These are phyloP conservation scores for Nymphaea thermarum DNA, from an alignment of 164 flowering plant species.

Conservation along the genomic window DNA sequence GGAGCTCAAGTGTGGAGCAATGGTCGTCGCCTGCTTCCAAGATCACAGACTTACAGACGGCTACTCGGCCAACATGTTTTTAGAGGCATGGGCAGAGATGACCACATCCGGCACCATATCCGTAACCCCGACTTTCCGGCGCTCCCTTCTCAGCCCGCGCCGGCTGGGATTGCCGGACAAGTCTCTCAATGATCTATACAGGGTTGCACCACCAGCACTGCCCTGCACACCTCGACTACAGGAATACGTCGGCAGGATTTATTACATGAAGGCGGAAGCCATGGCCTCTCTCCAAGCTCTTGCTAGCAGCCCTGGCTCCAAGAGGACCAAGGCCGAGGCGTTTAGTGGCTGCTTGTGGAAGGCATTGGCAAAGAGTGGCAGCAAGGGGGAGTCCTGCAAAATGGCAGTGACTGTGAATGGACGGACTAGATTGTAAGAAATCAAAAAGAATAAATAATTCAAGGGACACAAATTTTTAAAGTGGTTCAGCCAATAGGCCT, in stretches of 20 bases:
- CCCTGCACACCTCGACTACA: constrained; percentile 2
- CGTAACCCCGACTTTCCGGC: constrained; percentile 1
- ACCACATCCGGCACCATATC: constrained; percentile 3
- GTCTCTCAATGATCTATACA: constrained; percentile 13
- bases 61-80: constrained; percentile 40
- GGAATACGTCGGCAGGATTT: constrained; percentile 17
- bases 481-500: no score
- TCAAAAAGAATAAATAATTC: no score
- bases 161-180: constrained; percentile 1
- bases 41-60: constrained; percentile 47
- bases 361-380: constrained; percentile 2
- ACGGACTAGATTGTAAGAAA: no score
- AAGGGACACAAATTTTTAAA: no score
- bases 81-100: constrained; percentile 31
- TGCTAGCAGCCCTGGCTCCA: constrained; percentile 2
- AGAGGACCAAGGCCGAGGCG: constrained; percentile 18
- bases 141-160: constrained; percentile 11
- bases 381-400: constrained; percentile 4
- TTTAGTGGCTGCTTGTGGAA: constrained; percentile 20
- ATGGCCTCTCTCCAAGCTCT: constrained; percentile 10
- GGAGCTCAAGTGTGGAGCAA: constrained; percentile 29
- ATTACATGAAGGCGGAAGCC: constrained; percentile 11
- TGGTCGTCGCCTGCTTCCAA: constrained; percentile 34
- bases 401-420: constrained; percentile 27
- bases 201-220: background rate